These are phyloP conservation scores for Haemoproteus tartakovskyi DNA, from an alignment of 169 alveolate species.

Conservation along the genomic window DNA sequence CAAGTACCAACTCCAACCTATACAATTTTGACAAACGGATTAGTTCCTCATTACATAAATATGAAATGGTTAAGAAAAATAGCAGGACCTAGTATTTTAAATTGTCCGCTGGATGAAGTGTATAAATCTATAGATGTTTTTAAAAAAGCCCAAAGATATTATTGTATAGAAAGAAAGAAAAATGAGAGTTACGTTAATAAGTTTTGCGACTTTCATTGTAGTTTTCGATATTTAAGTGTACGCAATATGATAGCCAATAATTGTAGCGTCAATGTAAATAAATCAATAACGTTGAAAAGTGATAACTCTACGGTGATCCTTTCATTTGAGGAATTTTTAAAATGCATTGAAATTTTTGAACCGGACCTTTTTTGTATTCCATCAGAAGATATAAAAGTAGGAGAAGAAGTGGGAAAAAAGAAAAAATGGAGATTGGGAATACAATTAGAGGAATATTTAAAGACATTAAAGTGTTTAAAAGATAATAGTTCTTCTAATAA, in stretches of 20 bases:
- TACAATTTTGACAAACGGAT: slow-evolving; percentile 41
- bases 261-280: slow-evolving; percentile 26
- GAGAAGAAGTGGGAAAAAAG: slow-evolving; percentile 48
- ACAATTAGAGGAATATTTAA: slow-evolving; percentile 38
- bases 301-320: slow-evolving; percentile 4
- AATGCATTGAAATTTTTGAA: slow-evolving; percentile 46
- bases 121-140: slow-evolving; percentile 32
- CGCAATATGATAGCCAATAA: slow-evolving; percentile 24
- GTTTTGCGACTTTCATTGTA: slow-evolving; percentile 28
- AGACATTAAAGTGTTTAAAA: slow-evolving; percentile 31
- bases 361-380: slow-evolving; percentile 61
- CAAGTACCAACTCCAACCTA: too few species aligned
- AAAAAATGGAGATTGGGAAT: slow-evolving; percentile 34
- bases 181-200: slow-evolving; percentile 1
- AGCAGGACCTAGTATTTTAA: slow-evolving; percentile 11
- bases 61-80: slow-evolving; percentile 24
- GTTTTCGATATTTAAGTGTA: slow-evolving; percentile 46
- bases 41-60: slow-evolving; percentile 44
- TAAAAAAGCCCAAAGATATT: slow-evolving; percentile 44
- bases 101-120: slow-evolving; percentile 41
- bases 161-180: not conserved
- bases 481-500: too few species aligned
- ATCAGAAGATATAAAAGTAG: slow-evolving; percentile 42
- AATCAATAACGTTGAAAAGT: slow-evolving; percentile 21
- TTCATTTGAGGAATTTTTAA: slow-evolving; percentile 38